Percentiles rank a stretch among this genome's conserved stretches.
These are phyloP conservation scores for Lasiosphaeria miniovina DNA, from an alignment of 495 filamentous ascomycete species.

Conservation along the genomic window DNA sequence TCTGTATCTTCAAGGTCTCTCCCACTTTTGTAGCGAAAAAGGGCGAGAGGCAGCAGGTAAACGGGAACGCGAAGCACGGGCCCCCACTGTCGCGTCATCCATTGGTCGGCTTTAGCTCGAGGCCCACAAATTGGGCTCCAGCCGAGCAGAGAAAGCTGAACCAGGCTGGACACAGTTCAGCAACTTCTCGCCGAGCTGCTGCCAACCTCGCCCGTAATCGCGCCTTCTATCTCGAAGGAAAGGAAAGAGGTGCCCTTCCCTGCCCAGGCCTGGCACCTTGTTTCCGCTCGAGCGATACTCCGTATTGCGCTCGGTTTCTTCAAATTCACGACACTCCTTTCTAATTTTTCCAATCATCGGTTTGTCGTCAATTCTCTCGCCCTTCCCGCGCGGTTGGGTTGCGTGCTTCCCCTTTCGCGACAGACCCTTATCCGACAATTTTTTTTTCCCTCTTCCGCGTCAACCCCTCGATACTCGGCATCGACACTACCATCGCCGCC, in stretches of 20 bases:
- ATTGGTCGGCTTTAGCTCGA: constrained; percentile 7
- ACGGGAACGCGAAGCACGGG: not conserved
- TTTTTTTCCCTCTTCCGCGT: not conserved
- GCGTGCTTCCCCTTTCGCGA: not conserved
- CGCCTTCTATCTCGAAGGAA: constrained; percentile 10
- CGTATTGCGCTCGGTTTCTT: not conserved
- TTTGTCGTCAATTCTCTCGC: not conserved
- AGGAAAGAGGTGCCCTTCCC: constrained; percentile 12
- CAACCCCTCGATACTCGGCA: not conserved
- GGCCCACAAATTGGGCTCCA: constrained; percentile 18
- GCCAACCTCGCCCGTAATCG: constrained; percentile 13
- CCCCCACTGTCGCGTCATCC: constrained; percentile 11
- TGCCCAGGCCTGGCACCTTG: constrained; percentile 10
- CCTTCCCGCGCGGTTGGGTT: not conserved
- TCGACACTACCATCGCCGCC: constrained; percentile 21
- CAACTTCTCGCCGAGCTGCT: constrained; percentile 13
- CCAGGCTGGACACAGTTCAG: not conserved
- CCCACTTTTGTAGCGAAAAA: not conserved
- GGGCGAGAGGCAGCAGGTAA: not conserved
- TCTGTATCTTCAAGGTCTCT: too few species aligned
- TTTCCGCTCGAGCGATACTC: not conserved
- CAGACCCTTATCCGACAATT: not conserved
- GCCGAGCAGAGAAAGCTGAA: constrained; percentile 10
- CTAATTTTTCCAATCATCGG: not conserved
- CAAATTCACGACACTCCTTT: constrained; percentile 11